Base-by-base conservation (phyloP, 495 filamentous ascomycete genomes). In the Astrocystis sublimbata region DNA sequence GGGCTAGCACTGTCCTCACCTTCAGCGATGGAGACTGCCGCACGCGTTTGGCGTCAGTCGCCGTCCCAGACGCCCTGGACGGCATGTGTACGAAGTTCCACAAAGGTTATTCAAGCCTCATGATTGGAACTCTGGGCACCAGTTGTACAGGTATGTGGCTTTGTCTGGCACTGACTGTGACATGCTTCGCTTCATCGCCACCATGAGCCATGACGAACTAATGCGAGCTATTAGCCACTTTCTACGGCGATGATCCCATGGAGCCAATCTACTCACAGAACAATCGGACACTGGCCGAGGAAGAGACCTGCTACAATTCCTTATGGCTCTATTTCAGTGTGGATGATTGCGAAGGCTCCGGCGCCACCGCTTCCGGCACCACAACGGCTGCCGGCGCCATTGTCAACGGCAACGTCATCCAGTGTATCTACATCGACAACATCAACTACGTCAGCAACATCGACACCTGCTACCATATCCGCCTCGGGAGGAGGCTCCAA, bases 181-280 rank as follows among this genome's bases (percentile, higher is more conserved):
- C n/a, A n/a, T n/a, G n/a, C n/a, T n/a, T n/a, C n/a, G n/a, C n/a
- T n/a, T n/a, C n/a, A n/a, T n/a, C 47, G 12, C 21, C 31, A 15
- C 26, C 19, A 28, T 15, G 17, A 13, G 35, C n/a, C 35, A 43
- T 57, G n/a, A 57, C 54, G 10, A 21, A 56, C 6, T 6, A 57
- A 57, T 33, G 54, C n/a, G 54, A 45, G n/a, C 38, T 45, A n/a
- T n/a, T 50, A 61, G 58, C 45, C 38, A 61, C 58, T 4, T 53
- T 61, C 28, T 61, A 61, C 28, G 58, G 58, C 47, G 4, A 61
- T 33, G 58, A 53, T 8, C 24, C 36, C 12, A 36, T 53, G n/a
- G 47, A 53, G 9, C 28, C 47, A 4, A 43, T 61, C 36, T 61
- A 49, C 45, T 61, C 58, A 24, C 38, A 47, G 35, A 31, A 36